Evolutionary conservation across 2,329 filamentous ascomycete genomes (phyloP), one percentile per base, ranked within the genome.

Genomic region (Pseudocercospora fijiensis): DNA sequence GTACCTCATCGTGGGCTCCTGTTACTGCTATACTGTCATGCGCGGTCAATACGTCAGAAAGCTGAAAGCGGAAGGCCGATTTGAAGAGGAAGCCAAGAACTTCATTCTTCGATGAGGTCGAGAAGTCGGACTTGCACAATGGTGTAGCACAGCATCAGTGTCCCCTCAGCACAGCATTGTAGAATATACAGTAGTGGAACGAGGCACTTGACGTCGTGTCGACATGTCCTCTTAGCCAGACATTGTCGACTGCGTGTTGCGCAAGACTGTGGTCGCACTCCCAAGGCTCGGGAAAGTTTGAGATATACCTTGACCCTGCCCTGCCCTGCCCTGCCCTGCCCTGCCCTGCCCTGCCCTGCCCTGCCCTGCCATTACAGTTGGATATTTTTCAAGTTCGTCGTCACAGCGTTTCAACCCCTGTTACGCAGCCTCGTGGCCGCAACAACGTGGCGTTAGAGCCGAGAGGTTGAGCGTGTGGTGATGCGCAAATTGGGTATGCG

Each of bases 391-490:
- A 22, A 20, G 43, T 7, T 22, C 4, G 24, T 51, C 47, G 7
- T 24, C 20, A 51, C n/a, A n/a, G n/a, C 26, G 47, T 26, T 51
- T 27, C 47, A 26, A 26, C 47, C 49, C 49, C 43, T 47, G 22
- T 4, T 26, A 11, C 24, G 16, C 49, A n/a, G 49, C 49, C 49
- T 53, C 49, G 49, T 53, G 49, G 49, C 16, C 22, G 49, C 7
- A n/a, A 28, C 22, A 53, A 10, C 49, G 22, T 53, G 16, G 26
- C 43, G n/a, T 45, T 45, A 45, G 43, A n/a, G n/a, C n/a, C 43
- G 43, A 45, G n/a, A 45, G 43, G 43, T 45, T 45, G 43, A 51
- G 22, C 33, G 28, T 57, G 53, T 28, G 4, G 53, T 57, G 53
- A 33, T 18, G 9, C 28, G 27, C 30, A 10, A 22, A 57, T n/a